phyloP scores from a whole-genome alignment of 805 yeast genomes.

The Candida dajiaensis region DNA sequence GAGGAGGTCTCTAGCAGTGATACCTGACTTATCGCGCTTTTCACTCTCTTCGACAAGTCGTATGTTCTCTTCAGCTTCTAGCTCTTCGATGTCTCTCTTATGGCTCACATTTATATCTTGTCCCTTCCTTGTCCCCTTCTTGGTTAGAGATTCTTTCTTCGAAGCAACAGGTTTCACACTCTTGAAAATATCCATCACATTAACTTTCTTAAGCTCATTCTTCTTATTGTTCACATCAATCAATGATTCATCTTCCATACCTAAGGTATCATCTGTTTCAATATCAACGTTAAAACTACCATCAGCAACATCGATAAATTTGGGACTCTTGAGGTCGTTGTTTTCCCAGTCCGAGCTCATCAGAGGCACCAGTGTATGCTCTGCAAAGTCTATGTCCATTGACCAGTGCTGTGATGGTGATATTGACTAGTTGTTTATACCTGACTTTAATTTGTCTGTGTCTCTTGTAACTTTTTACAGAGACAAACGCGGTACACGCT shows the following conservation, averaged over 20 bases:
- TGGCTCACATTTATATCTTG: neutral
- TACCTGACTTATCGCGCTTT: slow-evolving; percentile 4
- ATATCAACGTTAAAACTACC: neutral
- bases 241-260: neutral
- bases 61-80: neutral
- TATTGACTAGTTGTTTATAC: neutral
- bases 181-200: slow-evolving; percentile 7
- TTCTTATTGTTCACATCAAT: neutral
- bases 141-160: neutral
- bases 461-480: neutral
- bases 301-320: neutral
- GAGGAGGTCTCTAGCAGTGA: slow-evolving; percentile 14
- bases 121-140: neutral
- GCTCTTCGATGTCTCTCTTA: neutral
- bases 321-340: neutral
- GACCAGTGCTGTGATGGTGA: neutral
- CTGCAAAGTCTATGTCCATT: neutral
- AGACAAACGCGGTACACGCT: neutral
- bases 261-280: slow-evolving; percentile 2
- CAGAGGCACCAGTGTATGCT: neutral
- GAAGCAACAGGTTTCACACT: neutral
- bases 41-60: neutral
- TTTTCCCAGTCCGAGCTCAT: neutral
- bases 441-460: no score
- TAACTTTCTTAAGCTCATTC: neutral